Evolutionary conservation across 2,329 filamentous ascomycete species (phyloP), one percentile per base, ranked within the genome.

Genomic region (Alternaria tenuissima): DNA sequence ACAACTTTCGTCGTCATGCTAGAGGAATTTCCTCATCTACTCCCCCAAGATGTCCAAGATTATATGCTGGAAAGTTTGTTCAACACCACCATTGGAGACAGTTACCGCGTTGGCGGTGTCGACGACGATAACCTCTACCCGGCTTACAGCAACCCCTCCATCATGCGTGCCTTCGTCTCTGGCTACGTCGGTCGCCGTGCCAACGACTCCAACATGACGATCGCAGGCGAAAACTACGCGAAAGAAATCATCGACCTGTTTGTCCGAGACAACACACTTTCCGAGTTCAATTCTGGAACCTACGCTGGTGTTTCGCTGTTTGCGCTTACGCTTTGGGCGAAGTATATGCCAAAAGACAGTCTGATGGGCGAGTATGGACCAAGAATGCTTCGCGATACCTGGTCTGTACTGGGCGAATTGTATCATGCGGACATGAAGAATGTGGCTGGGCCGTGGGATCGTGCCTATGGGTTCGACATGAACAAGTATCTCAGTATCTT

Each of bases 361-460:
- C 67, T 87, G 28, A 86, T 89, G 82, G 77, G 81, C 11, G 73
- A 82, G 52, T 81, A 85, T 54, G 86, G 82, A 0, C 78, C 81
- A 0, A 76, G 78, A 5, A 87, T 89, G 81, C 80, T 89, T 18
- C 62, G 74, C 5, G 71, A 82, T 14, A 87, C 83, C 0, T 89
- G 86, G 87, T 76, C 81, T 5, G 79, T 81, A 3, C 78, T 86
- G 2, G 79, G 81, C 0, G 65, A 82, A 46, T 79, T 89, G 1
- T 89, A 86, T 79, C 85, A 89, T 54, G 83, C 87, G 1, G 80
- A 82, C 2, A 73, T 89, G 76, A 84, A 82, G 64, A 89, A 89
- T 61, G 81, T 89, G 48, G 87, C 87, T 2, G 88, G 87, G 0
- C 88, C 88, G 0, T 89, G 87, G 87, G 88, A 89, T 71, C 83